phyloP scores from a whole-genome alignment of 345 rosid genomes.

The Bruguiera sexangula region DNA sequence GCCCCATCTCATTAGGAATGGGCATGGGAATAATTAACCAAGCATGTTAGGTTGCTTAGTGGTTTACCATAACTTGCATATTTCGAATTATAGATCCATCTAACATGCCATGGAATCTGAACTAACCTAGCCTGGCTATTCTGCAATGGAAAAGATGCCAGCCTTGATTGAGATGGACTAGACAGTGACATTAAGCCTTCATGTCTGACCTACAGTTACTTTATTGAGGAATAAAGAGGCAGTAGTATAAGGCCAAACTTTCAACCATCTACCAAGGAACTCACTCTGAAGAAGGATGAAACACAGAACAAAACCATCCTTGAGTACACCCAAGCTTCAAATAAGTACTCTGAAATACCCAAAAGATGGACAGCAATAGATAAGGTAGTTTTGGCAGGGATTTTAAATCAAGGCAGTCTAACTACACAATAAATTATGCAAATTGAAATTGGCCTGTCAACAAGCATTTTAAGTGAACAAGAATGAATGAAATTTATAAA shows the following conservation, averaged over 20 bases:
- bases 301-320: constrained; percentile 57
- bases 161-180: too few species aligned
- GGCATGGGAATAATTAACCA: too few species aligned
- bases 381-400: neutral
- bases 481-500: neutral
- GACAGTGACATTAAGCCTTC: too few species aligned
- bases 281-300: constrained; percentile 55
- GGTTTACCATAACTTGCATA: too few species aligned
- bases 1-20: too few species aligned
- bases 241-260: neutral
- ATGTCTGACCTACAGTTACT: too few species aligned
- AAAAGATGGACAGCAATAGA: constrained; percentile 12
- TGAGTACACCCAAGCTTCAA: constrained; percentile 65
- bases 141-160: too few species aligned
- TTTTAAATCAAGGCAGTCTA: neutral
- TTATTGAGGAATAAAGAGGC: too few species aligned
- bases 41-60: too few species aligned
- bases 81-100: too few species aligned
- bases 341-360: constrained; percentile 50
- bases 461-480: neutral
- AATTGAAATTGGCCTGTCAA: neutral
- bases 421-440: neutral
- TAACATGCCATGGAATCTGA: too few species aligned
- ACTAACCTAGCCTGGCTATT: too few species aligned
- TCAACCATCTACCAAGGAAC: constrained; percentile 14